Percentiles rank a stretch among this genome's conserved stretches.
phyloP scores from a whole-genome alignment of 352 stramenopile species.

The Globisporangium iwayamae region DNA sequence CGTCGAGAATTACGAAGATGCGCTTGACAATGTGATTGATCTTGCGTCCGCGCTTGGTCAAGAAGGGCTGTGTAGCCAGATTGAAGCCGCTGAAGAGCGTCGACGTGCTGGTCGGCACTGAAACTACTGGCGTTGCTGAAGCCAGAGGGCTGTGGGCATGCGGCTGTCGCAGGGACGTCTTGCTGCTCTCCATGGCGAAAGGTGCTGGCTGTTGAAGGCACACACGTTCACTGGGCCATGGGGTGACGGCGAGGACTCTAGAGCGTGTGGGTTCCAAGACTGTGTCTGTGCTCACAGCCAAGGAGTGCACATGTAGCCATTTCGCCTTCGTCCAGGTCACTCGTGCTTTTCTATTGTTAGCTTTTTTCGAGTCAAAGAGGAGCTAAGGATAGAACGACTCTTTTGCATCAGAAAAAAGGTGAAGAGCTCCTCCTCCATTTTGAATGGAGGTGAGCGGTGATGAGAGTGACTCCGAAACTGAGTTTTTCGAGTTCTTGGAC shows the following conservation, averaged over 20 bases:
- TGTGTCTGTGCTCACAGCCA: background rate
- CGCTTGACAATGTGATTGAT: constrained; percentile 63
- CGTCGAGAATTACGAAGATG: constrained; percentile 75
- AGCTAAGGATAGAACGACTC: background rate
- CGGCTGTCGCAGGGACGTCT: constrained; percentile 7
- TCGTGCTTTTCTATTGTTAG: background rate
- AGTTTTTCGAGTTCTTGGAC: no score
- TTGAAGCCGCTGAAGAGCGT: constrained; percentile 61
- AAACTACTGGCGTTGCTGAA: background rate
- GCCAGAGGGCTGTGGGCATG: background rate
- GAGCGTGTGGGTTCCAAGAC: background rate
- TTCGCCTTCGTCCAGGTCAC: background rate
- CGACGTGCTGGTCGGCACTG: background rate
- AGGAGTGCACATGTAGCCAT: constrained; percentile 1
- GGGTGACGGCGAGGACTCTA: background rate
- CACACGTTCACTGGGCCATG: background rate
- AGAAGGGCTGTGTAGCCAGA: constrained; percentile 54
- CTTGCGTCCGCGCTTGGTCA: constrained; percentile 73
- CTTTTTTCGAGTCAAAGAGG: background rate
- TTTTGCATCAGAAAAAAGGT: background rate
- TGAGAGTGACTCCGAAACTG: no score
- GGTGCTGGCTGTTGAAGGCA: background rate
- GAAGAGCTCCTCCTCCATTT: background rate
- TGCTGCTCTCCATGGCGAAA: constrained; percentile 5
- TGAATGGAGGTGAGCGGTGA: no score